Base-by-base conservation (phyloP, 129 eudicot species). In the Flaveria brownii region DNA sequence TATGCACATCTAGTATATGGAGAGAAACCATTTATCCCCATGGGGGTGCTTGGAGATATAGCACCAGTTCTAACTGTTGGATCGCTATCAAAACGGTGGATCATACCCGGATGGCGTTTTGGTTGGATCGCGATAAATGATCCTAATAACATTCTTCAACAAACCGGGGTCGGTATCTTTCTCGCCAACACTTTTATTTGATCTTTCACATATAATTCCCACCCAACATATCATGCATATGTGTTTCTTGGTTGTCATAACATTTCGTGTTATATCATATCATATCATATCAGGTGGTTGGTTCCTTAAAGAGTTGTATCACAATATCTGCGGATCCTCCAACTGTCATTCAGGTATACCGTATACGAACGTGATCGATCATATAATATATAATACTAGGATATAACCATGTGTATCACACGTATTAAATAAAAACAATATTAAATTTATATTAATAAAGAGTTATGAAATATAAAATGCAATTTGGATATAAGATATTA, bases 41-140 rank as follows among this genome's bases (percentile, higher is more conserved):
- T 85, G 83, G 88, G 91, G 45, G 84, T 84, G 59, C 77, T 82
- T 73, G 91, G 85, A 76, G 49, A 73, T 42, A 70, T 87, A 57
- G 78, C 82, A 46, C 91, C 88, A 9, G 85, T 87, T 25, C n/a
- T 87, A 46, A 87, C 91, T 45, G 78, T 87, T 23, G 91, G 91
- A 12, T 22, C 88, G 1, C 63, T 87, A 63, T 87, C 91, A 49
- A 87, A 87, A 73, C 73, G 91, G 57, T 84, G 91, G 91, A 73
- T 82, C 22, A 72, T 87, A 72, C 91, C 91, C 23, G 91, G 91
- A 4, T 87, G 87, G 87, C 86, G 91, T 13, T 75, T 87, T 20
- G 88, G 91, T 12, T 87, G 91, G 91, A 74, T 87, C 2, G 88
- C 84, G 4, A 62, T 72, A 42, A 84, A 74, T 2, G 91, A 87